Conservation (phyloP, 495 filamentous ascomycete genomes). For the Trichocladium antarcticum region DNA sequence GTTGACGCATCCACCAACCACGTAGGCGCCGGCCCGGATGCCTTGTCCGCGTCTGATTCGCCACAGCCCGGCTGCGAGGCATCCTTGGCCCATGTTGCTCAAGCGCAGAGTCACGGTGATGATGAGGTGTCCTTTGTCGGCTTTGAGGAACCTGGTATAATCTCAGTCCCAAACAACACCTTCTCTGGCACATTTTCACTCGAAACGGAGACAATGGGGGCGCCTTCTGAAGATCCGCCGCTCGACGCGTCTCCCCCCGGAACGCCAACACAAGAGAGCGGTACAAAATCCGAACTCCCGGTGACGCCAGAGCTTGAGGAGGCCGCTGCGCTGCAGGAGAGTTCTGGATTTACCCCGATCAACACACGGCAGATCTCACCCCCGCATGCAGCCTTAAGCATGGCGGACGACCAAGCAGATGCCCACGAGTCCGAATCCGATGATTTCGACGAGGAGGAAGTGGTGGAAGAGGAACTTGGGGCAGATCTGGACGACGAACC, state of each 20-base stretch:
- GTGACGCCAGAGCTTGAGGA: background rate
- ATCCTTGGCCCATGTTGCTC: background rate
- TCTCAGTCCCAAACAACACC: background rate
- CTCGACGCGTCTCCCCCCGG: background rate
- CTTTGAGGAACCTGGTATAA: background rate
- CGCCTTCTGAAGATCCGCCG: background rate
- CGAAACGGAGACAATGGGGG: background rate
- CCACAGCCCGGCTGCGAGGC: background rate
- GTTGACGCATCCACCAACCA: conserved; percentile 3
- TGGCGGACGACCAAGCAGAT: conserved; percentile 5
- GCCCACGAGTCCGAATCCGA: background rate
- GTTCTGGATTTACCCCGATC: conserved; percentile 27
- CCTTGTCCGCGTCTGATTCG: conserved; percentile 17
- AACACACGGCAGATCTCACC: conserved; percentile 20
- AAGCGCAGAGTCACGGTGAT: background rate
- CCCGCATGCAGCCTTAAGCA: background rate
- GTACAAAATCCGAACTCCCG: background rate
- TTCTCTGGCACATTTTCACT: background rate
- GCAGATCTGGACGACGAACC: conserved; percentile 9
- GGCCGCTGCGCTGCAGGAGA: conserved; percentile 1
- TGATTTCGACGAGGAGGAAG: conserved; percentile 12
- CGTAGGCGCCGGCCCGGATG: conserved; percentile 7
- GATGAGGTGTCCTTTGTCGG: background rate
- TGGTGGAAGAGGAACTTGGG: conserved; percentile 14
- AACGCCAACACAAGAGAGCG: background rate